These are phyloP conservation scores for Liriodendron chinense DNA, from an alignment of 164 flowering plant genomes.

Conservation along the genomic window DNA sequence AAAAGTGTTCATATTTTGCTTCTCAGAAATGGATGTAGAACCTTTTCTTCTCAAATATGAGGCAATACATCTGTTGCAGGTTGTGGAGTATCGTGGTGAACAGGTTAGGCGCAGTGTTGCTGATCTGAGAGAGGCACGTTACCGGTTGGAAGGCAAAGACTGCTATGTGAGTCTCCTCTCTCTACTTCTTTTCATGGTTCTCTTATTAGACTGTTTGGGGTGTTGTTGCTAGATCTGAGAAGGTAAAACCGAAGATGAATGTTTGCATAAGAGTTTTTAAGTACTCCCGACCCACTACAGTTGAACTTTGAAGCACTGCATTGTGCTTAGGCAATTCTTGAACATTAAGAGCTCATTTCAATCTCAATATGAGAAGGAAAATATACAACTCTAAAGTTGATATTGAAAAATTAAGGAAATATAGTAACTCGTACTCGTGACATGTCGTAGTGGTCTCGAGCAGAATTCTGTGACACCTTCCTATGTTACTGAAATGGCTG, in stretches of 20 bases:
- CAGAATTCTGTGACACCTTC: too few relatives aligned
- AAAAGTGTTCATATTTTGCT: not conserved
- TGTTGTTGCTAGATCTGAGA: not conserved
- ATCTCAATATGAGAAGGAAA: too few relatives aligned
- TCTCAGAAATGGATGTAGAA: not conserved
- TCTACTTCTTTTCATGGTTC: not conserved
- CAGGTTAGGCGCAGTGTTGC: slow-evolving; percentile 87
- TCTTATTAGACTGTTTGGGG: not conserved
- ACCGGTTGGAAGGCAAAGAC: slow-evolving; percentile 73
- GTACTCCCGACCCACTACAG: too few relatives aligned
- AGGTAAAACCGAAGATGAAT: not conserved
- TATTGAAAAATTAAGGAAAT: too few relatives aligned
- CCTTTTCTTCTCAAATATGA: not conserved
- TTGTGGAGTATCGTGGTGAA: slow-evolving; percentile 62
- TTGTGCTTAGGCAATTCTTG: too few relatives aligned
- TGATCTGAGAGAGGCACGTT: slow-evolving; percentile 70
- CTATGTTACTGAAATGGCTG: too few relatives aligned
- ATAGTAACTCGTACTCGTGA: too few relatives aligned
- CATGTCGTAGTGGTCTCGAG: too few relatives aligned
- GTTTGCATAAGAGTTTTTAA: too few relatives aligned
- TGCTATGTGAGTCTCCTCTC: slow-evolving; percentile 71
- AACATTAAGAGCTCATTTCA: too few relatives aligned
- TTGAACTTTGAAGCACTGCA: too few relatives aligned
- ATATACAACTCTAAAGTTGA: too few relatives aligned
- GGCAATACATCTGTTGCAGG: slow-evolving; percentile 11